Conservation (phyloP, 1,139 yeast species). For the Pichia sp. region DNA sequence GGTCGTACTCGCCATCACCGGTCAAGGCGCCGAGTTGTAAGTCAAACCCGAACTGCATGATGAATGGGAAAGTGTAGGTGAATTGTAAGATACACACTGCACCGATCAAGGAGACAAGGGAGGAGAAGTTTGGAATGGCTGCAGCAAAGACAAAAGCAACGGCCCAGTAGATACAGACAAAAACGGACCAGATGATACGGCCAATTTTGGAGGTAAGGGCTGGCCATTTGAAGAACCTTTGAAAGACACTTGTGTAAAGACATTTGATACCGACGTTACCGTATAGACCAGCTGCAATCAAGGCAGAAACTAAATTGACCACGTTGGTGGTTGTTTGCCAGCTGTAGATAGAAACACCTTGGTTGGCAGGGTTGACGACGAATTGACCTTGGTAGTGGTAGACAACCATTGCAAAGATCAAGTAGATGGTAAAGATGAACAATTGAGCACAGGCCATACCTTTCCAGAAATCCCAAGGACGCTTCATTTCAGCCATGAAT, state of each 20-base stretch:
- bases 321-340: conserved; percentile 42
- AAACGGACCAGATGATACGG: conserved; percentile 34
- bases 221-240: conserved; percentile 35
- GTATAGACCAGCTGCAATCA: conserved; percentile 43
- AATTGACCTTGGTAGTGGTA: conserved; percentile 43
- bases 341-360: conserved; percentile 36
- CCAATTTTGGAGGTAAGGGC: conserved; percentile 33
- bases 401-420: conserved; percentile 40
- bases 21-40: conserved; percentile 35
- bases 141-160: conserved; percentile 45
- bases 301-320: conserved; percentile 36
- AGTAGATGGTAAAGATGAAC: conserved; percentile 38
- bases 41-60: conserved; percentile 35
- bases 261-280: conserved; percentile 44
- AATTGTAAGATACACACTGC: conserved; percentile 46
- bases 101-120: conserved; percentile 47
- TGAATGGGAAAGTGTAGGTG: conserved; percentile 42
- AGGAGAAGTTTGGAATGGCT: conserved; percentile 50
- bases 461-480: conserved; percentile 45
- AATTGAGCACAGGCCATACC: conserved; percentile 42
- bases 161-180: conserved; percentile 40
- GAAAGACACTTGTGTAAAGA: conserved; percentile 37
- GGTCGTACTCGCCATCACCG: conserved; percentile 33
- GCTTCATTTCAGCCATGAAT: conserved; percentile 43
- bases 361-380: conserved; percentile 40